These are phyloP conservation scores for Rhodotorula diobovata DNA, from an alignment of 768 basidiomycete genomes.

Conservation along the genomic window DNA sequence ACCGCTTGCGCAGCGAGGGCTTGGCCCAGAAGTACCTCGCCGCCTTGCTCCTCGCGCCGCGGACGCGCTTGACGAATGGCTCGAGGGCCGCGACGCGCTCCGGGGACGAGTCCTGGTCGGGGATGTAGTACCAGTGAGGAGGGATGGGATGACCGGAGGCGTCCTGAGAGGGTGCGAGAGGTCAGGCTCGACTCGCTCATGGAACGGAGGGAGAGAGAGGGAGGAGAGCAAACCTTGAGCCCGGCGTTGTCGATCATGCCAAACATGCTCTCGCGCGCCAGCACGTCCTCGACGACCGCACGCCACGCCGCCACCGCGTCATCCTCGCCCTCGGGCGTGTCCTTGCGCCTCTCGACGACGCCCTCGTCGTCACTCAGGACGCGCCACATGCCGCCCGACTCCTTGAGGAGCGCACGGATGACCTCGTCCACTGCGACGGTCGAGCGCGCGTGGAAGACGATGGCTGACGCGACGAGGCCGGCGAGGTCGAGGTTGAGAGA, in stretches of 20 bases:
- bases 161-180: conserved; percentile 41
- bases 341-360: conserved; percentile 6
- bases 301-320: conserved; percentile 31
- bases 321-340: conserved; percentile 15
- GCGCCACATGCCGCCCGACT: conserved; percentile 27
- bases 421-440: conserved; percentile 34
- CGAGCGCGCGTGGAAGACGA: conserved; percentile 39
- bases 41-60: conserved; percentile 22
- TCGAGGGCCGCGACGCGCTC: conserved; percentile 37
- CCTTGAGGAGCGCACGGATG: conserved; percentile 17
- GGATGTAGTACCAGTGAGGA: conserved; percentile 48
- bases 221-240: conserved; percentile 16
- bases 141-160: conserved; percentile 47
- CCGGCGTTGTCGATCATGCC: conserved; percentile 36
- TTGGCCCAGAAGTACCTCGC: conserved; percentile 37
- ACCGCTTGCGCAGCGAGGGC: conserved; percentile 24
- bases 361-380: conserved; percentile 13
- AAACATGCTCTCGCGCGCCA: conserved; percentile 27
- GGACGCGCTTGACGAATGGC: conserved; percentile 39
- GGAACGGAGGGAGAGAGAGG: no score
- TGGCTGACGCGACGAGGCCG: conserved; percentile 30
- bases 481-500: conserved; percentile 34
- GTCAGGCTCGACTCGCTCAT: not conserved
- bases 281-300: conserved; percentile 16
- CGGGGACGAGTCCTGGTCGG: conserved; percentile 43